phyloP scores from a whole-genome alignment of 2,329 filamentous ascomycete species.

The Clonostachys rhizophaga region DNA sequence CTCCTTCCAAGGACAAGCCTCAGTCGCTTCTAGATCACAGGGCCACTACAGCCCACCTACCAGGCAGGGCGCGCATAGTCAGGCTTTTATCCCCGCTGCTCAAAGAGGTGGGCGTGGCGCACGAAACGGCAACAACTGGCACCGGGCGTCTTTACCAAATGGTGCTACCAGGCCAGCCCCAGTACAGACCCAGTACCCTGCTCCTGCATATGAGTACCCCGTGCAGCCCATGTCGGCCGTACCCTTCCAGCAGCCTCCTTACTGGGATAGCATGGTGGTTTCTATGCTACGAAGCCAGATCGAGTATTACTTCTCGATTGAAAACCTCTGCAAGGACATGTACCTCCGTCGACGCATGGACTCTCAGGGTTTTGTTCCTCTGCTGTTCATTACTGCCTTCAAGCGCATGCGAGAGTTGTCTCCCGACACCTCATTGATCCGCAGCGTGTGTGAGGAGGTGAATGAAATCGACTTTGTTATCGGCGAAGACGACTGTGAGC shows the following conservation, averaged over 20 bases:
- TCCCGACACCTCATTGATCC: constrained; percentile 66
- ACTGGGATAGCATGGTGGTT: constrained; percentile 44
- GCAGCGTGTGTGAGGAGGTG: constrained; percentile 69
- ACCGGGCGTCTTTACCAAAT: constrained; percentile 33
- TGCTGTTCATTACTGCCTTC: constrained; percentile 79
- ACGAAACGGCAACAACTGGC: constrained; percentile 24
- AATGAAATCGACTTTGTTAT: constrained; percentile 68
- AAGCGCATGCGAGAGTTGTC: constrained; percentile 55
- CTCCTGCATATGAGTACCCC: constrained; percentile 28
- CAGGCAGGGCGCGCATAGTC: constrained; percentile 30
- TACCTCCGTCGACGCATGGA: constrained; percentile 92
- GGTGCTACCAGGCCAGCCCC: constrained; percentile 24
- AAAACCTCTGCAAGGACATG: constrained; percentile 91
- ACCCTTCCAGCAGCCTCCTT: constrained; percentile 28
- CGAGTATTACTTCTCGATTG: constrained; percentile 95
- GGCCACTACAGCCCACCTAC: constrained; percentile 38
- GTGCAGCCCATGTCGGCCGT: constrained; percentile 30
- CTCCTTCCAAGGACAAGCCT: constrained; percentile 26
- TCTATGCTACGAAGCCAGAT: constrained; percentile 46
- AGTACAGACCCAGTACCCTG: constrained; percentile 23
- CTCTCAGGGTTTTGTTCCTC: constrained; percentile 82
- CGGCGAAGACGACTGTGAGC: constrained; percentile 69
- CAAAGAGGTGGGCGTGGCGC: constrained; percentile 23
- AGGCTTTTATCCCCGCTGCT: constrained; percentile 21
- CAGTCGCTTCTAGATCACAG: constrained; percentile 22